Conservation (phyloP, 139 green algal species). For the Axilococcus clingmanii region DNA sequence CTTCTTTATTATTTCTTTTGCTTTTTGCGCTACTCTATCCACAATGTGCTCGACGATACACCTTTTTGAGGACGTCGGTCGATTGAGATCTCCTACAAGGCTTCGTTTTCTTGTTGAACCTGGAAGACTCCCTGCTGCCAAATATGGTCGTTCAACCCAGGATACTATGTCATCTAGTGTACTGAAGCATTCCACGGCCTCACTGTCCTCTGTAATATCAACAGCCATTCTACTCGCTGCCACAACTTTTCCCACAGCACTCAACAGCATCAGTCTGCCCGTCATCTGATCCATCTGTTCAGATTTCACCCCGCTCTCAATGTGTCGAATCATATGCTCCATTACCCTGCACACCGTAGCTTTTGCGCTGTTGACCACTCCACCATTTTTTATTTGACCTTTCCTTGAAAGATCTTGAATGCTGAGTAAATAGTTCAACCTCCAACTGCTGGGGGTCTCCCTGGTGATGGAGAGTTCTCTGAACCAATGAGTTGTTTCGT, state of each 20-base stretch:
- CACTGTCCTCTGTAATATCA: slow-evolving; percentile 1
- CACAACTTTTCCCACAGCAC: slow-evolving; percentile 19
- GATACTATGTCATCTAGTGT: slow-evolving; percentile 21
- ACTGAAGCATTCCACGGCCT: slow-evolving; percentile 5
- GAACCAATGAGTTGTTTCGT: slow-evolving; percentile 28
- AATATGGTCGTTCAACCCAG: slow-evolving; percentile 18
- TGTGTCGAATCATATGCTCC: not conserved
- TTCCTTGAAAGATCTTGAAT: slow-evolving; percentile 1
- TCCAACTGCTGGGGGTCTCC: not conserved
- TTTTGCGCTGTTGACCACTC: not conserved
- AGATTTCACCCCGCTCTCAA: slow-evolving; percentile 1
- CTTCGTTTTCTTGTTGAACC: too few species aligned
- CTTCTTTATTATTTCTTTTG: too few species aligned
- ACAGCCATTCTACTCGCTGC: slow-evolving; percentile 10
- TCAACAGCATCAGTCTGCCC: slow-evolving; percentile 13
- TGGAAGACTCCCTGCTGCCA: too few species aligned
- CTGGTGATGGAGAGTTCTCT: slow-evolving; percentile 11
- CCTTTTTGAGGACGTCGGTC: too few species aligned
- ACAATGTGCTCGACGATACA: too few species aligned
- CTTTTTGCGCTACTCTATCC: too few species aligned
- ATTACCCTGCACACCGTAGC: not conserved
- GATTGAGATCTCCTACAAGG: too few species aligned
- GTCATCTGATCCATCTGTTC: slow-evolving; percentile 10
- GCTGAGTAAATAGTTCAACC: slow-evolving; percentile 7
- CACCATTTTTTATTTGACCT: not conserved